Conservation (phyloP, 2,329 filamentous ascomycete species). For the Berkeleyomyces basicola region DNA sequence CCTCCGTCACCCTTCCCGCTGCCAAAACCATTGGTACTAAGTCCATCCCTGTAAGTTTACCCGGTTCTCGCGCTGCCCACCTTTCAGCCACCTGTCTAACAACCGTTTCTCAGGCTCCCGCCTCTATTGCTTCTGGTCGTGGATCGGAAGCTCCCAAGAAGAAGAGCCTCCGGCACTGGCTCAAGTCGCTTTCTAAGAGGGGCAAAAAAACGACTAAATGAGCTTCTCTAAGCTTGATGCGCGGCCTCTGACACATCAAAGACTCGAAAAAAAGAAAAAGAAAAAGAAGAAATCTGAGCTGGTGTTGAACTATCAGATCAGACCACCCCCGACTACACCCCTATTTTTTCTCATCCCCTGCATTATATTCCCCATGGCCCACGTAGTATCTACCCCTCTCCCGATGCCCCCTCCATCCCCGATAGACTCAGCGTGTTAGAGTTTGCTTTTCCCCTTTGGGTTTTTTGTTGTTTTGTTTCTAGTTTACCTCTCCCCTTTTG, state of each 20-base stretch:
- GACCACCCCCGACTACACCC: not conserved
- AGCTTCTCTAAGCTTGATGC: too few relatives aligned
- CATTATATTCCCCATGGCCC: not conserved
- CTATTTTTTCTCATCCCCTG: not conserved
- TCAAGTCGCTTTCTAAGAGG: constrained; percentile 7
- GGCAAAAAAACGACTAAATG: not conserved
- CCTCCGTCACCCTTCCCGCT: not conserved
- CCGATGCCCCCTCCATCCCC: not conserved
- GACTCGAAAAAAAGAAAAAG: not conserved
- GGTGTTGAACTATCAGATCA: not conserved
- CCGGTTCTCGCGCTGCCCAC: not conserved
- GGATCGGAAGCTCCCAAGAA: not conserved
- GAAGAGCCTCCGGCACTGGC: not conserved
- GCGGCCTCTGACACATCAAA: not conserved
- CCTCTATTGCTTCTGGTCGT: not conserved
- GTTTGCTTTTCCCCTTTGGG: not conserved
- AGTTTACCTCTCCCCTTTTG: not conserved
- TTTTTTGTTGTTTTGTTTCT: not conserved
- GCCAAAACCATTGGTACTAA: not conserved
- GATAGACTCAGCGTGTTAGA: not conserved
- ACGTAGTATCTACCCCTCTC: not conserved
- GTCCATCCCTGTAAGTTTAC: not conserved
- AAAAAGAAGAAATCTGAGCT: not conserved
- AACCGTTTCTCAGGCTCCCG: not conserved
- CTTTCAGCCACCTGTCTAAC: not conserved